Percentiles rank a stretch among this genome's conserved stretches.
Conservation (phyloP, 208 protist genomes). For the Phytomonas sp. region DNA sequence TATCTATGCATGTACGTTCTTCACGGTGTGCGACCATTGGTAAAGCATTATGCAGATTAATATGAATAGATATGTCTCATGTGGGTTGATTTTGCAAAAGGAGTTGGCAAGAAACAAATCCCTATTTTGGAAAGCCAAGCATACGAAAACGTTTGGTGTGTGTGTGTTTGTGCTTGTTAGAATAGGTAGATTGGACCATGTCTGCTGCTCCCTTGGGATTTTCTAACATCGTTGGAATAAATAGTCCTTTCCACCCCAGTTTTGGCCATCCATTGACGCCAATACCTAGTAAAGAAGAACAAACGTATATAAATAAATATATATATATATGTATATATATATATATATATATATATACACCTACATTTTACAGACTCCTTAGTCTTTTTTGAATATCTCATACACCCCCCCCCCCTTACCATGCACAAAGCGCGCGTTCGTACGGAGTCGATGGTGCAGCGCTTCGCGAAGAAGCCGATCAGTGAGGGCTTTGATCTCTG, state of each 20-base stretch:
- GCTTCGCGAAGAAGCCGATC: slow-evolving; percentile 78
- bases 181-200: neutral
- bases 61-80: neutral
- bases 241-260: neutral
- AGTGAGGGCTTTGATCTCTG: slow-evolving; percentile 85
- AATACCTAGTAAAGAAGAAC: neutral
- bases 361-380: neutral
- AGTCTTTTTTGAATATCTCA: slow-evolving; percentile 8
- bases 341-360: neutral
- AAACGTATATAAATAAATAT: slow-evolving; percentile 10
- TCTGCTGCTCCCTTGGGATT: neutral
- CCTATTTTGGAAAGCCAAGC: too few relatives aligned
- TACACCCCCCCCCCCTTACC: neutral
- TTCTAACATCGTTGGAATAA: neutral
- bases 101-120: neutral
- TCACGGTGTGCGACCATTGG: neutral
- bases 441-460: slow-evolving; percentile 84
- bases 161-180: neutral
- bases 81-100: neutral
- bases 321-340: neutral
- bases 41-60: neutral
- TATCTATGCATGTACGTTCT: neutral
- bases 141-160: neutral
- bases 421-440: slow-evolving; percentile 67
- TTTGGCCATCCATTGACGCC: slow-evolving; percentile 1